A percentile compares a stretch with the other conserved stretches of the same genome.
phyloP scores from a whole-genome alignment of 2,329 filamentous ascomycete genomes.

The Monilinia laxa region DNA sequence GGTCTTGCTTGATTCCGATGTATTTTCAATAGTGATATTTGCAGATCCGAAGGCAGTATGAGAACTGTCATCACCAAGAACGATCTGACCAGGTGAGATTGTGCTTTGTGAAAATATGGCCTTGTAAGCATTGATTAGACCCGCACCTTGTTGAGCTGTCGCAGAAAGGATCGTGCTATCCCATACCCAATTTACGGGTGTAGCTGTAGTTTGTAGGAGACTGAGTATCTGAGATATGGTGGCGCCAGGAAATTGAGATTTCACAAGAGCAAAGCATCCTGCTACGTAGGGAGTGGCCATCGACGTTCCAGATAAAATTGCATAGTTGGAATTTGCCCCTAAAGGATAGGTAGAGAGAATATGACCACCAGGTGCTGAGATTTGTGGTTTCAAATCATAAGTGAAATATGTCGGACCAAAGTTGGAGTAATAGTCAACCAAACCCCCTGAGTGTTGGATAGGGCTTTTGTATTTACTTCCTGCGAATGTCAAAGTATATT shows the following conservation, averaged over 20 bases:
- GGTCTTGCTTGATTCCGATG: slow-evolving; percentile 27
- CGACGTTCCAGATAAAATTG: slow-evolving; percentile 42
- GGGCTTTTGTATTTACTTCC: slow-evolving; percentile 15
- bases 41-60: slow-evolving; percentile 24
- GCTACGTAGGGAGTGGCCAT: slow-evolving; percentile 43
- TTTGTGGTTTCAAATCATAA: slow-evolving; percentile 29
- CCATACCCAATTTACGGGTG: slow-evolving; percentile 35
- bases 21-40: slow-evolving; percentile 37
- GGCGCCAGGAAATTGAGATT: slow-evolving; percentile 38
- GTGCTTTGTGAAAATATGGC: slow-evolving; percentile 35
- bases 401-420: slow-evolving; percentile 28
- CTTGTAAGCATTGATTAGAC: slow-evolving; percentile 40
- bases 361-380: slow-evolving; percentile 41
- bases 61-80: slow-evolving; percentile 28
- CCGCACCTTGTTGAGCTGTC: slow-evolving; percentile 42
- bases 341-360: slow-evolving; percentile 43
- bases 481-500: slow-evolving; percentile 26
- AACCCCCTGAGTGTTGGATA: slow-evolving; percentile 25
- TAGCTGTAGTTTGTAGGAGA: slow-evolving; percentile 40
- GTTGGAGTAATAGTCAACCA: slow-evolving; percentile 30
- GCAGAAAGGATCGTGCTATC: slow-evolving; percentile 38
- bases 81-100: slow-evolving; percentile 33
- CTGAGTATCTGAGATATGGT: slow-evolving; percentile 37
- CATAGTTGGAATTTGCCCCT: slow-evolving; percentile 38
- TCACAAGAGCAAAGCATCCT: slow-evolving; percentile 42